Percentiles rank a stretch among this genome's conserved stretches.
Conservation (phyloP, 495 filamentous ascomycete genomes). For the Friedmanniomyces endolithicus region DNA sequence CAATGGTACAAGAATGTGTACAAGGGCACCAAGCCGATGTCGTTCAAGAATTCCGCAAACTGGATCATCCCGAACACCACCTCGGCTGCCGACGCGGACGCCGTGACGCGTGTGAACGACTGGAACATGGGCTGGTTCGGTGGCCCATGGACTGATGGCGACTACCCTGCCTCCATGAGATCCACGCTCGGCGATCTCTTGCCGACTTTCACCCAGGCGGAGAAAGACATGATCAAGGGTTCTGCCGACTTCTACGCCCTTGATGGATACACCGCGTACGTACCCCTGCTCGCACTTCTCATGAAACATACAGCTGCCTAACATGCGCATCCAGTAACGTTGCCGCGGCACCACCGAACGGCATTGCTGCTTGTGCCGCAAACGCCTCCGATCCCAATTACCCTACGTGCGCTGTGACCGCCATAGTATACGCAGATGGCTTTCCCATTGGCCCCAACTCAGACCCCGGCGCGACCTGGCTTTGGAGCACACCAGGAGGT, state of each 20-base stretch:
- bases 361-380: slow-evolving; percentile 19
- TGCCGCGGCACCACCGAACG: slow-evolving; percentile 22
- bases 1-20: slow-evolving; percentile 26
- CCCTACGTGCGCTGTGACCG: slow-evolving; percentile 30
- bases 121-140: slow-evolving; percentile 28
- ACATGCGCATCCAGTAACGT: slow-evolving; percentile 25
- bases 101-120: slow-evolving; percentile 20
- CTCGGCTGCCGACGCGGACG: slow-evolving; percentile 18
- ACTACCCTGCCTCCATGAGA: slow-evolving; percentile 23
- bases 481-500: slow-evolving; percentile 32
- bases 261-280: slow-evolving; percentile 23
- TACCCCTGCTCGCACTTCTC: neutral
- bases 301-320: neutral
- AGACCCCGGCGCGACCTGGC: slow-evolving; percentile 32
- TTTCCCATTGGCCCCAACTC: slow-evolving; percentile 30
- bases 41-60: slow-evolving; percentile 31
- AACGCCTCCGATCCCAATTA: slow-evolving; percentile 28
- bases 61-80: slow-evolving; percentile 25
- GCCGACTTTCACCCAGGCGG: slow-evolving; percentile 20
- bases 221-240: slow-evolving; percentile 24
- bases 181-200: slow-evolving; percentile 19
- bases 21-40: slow-evolving; percentile 24
- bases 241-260: slow-evolving; percentile 25
- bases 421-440: slow-evolving; percentile 9
- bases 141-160: slow-evolving; percentile 21